Evolutionary conservation across 257 asterid species (phyloP), one percentile per base, ranked within the genome.

Genomic region (Anisodus acutangulus): DNA sequence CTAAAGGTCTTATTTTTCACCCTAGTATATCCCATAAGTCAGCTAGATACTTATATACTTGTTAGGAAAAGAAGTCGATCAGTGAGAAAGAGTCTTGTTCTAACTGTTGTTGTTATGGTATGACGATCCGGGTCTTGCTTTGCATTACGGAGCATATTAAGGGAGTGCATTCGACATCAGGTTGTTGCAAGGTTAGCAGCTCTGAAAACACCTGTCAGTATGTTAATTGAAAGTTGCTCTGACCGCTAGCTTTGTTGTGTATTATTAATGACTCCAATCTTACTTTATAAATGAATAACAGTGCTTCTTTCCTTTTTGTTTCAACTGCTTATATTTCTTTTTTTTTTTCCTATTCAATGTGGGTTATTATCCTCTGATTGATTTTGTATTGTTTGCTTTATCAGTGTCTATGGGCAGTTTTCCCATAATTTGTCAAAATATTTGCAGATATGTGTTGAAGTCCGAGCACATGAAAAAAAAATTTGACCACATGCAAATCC

Each of bases 161-260:
- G 91, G 90, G 99, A 97, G 88, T 93, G 98, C 85, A 90, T 97
- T 82, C 92, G 99, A 49, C 98, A 97, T 88, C 99, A 97, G 78
- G 88, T 85, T 85, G 95, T 97, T 82, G 97, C 98, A 72, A 90
- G 92, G 99, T 94, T 85, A 84, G 62, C 49, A 84, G 84, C 79
- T 74, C 43, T 37, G 49, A 60, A 5, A 53, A 63, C 78, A 53
- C 66, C 60, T 19, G 19, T 26, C 5, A 22, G 8, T 82, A 82
- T 82, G 55, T 53, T 53, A 53, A 26, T 31, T 51, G 45, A 35
- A 76, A 22, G 26, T 3, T 47, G 39, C 70, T 64, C 10, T 59
- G 57, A 3, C 45, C 78, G 5, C 62, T 78, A 39, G 15, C 2
- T 16, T 78, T 78, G 37, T 35, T 16, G 66, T 13, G 12, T 63